Base-by-base conservation (phyloP, 495 filamentous ascomycete genomes). In the Xylaria venustula region DNA sequence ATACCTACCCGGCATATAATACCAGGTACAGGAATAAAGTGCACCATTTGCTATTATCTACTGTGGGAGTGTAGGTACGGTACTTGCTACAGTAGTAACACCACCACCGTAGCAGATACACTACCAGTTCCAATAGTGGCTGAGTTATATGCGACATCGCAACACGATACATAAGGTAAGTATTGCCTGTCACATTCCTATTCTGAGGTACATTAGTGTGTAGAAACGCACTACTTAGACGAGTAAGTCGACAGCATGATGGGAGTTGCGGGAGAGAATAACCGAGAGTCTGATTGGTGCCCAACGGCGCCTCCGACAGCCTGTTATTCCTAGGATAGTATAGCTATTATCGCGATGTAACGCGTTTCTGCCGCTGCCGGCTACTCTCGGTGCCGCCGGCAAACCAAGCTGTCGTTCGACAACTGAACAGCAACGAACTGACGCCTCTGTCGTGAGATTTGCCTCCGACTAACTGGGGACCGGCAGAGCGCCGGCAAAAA, bases 91-190 rank as follows among this genome's bases (percentile, higher is more conserved):
- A n/a, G n/a, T n/a, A n/a, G n/a, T n/a, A n/a, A n/a, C n/a, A n/a
- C n/a, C n/a, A n/a, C n/a, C n/a, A 32, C 8, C 8, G 47, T 32
- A 25, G 47, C n/a, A 15, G 17, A 8, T 20, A 11, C 17, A 26
- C 26, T 50, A n/a, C 32, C 2, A 55, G 34, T 55, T 56, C 36
- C 54, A 26, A 56, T 56, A 56, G 28, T 47, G 41, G 28, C 42
- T 46, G 41, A 20, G 30, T 20, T 47, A 36, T 56, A 56, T 56
- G 54, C 54, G 19, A 47, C 54, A 46, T 56, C 26, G 54, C 28
- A 56, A n/a, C 9, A 56, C 42, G 30, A 11, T 34, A 34, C 11
- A 34, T 34, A 11, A 34, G 30, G 30, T 34, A 34, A 11, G 30
- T 11, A 34, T 34, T 34, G 30, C 30, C 11, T 34, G 30, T 34